Evolutionary conservation across 2,329 filamentous ascomycete genomes (phyloP).

Genomic region (Fusarium compactum): DNA sequence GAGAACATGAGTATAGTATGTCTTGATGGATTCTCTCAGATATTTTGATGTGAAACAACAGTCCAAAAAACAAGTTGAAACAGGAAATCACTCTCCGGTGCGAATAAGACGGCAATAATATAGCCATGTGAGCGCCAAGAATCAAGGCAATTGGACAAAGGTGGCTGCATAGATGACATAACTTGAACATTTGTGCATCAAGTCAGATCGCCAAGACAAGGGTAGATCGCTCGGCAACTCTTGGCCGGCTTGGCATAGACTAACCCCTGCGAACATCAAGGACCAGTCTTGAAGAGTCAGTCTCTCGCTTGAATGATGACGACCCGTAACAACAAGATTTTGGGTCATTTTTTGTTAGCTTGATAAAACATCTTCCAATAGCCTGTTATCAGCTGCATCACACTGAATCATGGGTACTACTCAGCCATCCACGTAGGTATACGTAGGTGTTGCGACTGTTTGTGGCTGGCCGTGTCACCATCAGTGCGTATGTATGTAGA

Average conservation of each 20-base stretch:
- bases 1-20: not conserved
- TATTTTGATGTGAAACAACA: not conserved
- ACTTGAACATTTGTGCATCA: slow-evolving; percentile 3
- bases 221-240: slow-evolving; percentile 44
- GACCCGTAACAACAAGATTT: slow-evolving; percentile 14
- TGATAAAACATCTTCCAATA: slow-evolving; percentile 1
- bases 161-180: slow-evolving; percentile 29
- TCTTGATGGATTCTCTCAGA: not conserved
- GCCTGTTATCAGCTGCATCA: not conserved
- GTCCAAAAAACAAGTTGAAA: not conserved
- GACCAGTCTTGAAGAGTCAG: not conserved
- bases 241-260: slow-evolving; percentile 42
- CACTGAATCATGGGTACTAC: slow-evolving; percentile 16
- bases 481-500: not conserved
- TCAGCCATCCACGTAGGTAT: not conserved
- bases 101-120: slow-evolving; percentile 18
- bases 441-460: not conserved
- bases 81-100: not conserved
- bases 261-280: slow-evolving; percentile 15
- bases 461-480: slow-evolving; percentile 12
- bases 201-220: slow-evolving; percentile 36
- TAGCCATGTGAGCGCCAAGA: not conserved
- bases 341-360: slow-evolving; percentile 8
- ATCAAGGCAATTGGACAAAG: slow-evolving; percentile 21
- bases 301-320: slow-evolving; percentile 11